Evolutionary conservation across 2,329 filamentous ascomycete genomes (phyloP), one percentile per base, ranked within the genome.

Genomic region (Penicillium sp.): DNA sequence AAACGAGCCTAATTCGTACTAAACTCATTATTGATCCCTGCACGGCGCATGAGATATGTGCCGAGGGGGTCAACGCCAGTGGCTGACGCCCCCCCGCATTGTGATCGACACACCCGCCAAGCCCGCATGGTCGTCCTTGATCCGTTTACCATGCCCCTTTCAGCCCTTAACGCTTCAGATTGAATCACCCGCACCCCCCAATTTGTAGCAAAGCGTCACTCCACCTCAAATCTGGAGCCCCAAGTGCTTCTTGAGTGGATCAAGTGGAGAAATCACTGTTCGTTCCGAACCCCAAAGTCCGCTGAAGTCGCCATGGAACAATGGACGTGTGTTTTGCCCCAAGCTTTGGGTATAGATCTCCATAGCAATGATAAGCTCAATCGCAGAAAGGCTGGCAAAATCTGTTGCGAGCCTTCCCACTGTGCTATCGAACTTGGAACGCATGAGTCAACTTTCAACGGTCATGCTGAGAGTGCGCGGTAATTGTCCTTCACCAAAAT

Each of bases 61-160:
- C 48, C 31, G 49, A 52, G n/a, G 20, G 17, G 8, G n/a, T 31
- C 31, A 4, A 35, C 43, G 39, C 45, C 48, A 48, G 38, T 45
- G 37, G 53, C 35, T 22, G 34, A n/a, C 17, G 49, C 35, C 31
- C 8, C 31, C 54, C 58, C 51, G 35, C 45, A 42, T 34, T 39
- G 41, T 1, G 54, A 56, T 55, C 35, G 31, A 48, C 56, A 52
- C 45, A 10, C 43, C 56, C 49, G 55, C 50, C 57, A 57, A 57
- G 48, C 34, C 55, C 34, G 34, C 34, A 15, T 5, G 15, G 38
- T 14, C 42, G 42, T 57, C 57, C 61, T 64, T 57, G 55, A 59
- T 56, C 58, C 43, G 34, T 38, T 51, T n/a, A 37, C 60, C 38
- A 38, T 45, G 14, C 42, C 43, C 43, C 14, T 47, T 47, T 47